Evolutionary conservation across 257 asterid genomes (phyloP).

Genomic region (Solanum dulcamara): DNA sequence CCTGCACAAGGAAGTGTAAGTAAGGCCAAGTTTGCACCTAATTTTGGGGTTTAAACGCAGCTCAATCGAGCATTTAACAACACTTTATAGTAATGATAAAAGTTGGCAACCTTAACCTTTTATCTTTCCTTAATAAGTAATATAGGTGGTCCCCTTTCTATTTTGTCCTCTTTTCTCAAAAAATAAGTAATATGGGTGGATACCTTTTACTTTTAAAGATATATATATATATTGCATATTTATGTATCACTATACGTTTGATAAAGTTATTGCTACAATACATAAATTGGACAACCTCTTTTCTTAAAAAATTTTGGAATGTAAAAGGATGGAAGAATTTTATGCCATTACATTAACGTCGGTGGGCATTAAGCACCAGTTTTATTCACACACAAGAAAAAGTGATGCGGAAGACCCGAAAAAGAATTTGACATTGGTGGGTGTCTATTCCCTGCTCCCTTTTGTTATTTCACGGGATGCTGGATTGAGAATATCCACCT

Average conservation of each 20-base stretch:
- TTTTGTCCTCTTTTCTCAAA: neutral
- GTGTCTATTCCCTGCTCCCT: neutral
- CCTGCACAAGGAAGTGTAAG: neutral
- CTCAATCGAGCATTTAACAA: neutral
- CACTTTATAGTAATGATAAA: neutral
- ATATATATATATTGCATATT: neutral
- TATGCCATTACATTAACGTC: neutral
- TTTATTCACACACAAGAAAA: neutral
- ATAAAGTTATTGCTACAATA: neutral
- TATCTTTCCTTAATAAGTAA: neutral
- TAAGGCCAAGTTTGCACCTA: neutral
- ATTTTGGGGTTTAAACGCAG: neutral
- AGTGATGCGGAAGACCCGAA: neutral
- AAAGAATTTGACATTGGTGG: neutral
- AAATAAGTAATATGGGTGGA: neutral
- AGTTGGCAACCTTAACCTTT: neutral
- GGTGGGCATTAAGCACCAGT: neutral
- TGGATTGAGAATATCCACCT: neutral
- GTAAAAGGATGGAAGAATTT: neutral
- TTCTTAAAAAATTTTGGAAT: neutral
- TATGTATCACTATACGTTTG: neutral
- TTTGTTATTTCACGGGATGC: neutral
- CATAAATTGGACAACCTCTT: neutral
- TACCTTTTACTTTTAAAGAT: neutral
- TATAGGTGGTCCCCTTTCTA: neutral